These are phyloP conservation scores for Micractinium sp. DNA, from an alignment of 139 green algal species.

Conservation along the genomic window DNA sequence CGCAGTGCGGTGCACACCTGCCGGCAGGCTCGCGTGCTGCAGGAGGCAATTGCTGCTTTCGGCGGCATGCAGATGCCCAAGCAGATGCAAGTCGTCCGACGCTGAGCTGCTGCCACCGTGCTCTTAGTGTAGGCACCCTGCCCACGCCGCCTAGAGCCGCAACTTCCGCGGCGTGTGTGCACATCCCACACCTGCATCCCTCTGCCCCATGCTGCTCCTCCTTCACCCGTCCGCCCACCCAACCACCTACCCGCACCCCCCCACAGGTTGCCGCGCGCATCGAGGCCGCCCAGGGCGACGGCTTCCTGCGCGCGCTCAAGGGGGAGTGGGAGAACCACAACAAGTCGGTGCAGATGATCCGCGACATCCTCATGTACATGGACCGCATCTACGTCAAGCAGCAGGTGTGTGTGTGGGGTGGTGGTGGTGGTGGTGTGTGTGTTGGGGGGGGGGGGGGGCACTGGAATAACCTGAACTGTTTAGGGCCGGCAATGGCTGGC, in stretches of 20 bases:
- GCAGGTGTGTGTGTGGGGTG: constrained; percentile 36
- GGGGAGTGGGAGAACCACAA: constrained; percentile 90
- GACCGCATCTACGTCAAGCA: constrained; percentile 97
- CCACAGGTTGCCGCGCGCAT: constrained; percentile 72
- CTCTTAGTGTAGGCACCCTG: no score
- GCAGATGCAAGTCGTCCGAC: no score
- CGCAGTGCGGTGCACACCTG: no score
- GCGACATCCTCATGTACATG: constrained; percentile 99
- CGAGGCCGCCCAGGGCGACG: constrained; percentile 71
- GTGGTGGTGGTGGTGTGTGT: neutral
- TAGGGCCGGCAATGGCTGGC: no score
- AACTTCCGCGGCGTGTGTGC: neutral
- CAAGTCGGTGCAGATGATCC: constrained; percentile 95
- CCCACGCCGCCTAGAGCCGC: no score
- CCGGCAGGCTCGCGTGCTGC: no score
- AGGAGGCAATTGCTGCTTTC: no score
- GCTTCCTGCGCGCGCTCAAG: constrained; percentile 91
- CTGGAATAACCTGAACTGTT: no score
- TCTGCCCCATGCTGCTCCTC: neutral
- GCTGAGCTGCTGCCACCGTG: no score
- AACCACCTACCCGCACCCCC: neutral
- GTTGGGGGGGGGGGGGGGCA: no score
- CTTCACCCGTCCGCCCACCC: no score
- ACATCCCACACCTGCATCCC: neutral
- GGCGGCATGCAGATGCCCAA: no score